Evolutionary conservation across 2,329 filamentous ascomycete genomes (phyloP).

Genomic region (Macrophomina phaseolina): DNA sequence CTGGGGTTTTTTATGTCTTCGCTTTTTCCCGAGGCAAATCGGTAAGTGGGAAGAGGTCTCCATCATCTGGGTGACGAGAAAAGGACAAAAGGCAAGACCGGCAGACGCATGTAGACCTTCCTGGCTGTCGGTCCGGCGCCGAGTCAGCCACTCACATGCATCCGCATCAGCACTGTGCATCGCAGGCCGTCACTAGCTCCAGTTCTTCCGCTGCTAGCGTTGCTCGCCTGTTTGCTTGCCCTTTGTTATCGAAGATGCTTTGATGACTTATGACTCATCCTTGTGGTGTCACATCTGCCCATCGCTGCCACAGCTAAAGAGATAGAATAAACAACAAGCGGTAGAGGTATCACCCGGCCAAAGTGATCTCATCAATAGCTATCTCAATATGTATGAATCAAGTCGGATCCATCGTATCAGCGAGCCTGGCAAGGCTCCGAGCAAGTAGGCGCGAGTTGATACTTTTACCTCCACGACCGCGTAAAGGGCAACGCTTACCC

Average conservation of each 20-base stretch:
- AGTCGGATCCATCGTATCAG: no score
- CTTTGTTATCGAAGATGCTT: not conserved
- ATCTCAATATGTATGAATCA: no score
- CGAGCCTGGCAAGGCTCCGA: no score
- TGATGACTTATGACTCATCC: not conserved
- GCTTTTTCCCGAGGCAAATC: slow-evolving; percentile 6
- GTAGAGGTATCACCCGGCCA: no score
- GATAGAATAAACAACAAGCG: no score
- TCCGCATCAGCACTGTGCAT: not conserved
- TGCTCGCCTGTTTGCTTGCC: slow-evolving; percentile 1
- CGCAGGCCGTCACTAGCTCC: not conserved
- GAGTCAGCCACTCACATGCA: slow-evolving; percentile 19
- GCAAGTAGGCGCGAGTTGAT: no score
- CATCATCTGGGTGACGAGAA: not conserved
- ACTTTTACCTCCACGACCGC: no score
- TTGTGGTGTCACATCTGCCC: not conserved
- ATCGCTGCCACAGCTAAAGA: not conserved
- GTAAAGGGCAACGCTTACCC: no score
- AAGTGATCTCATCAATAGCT: no score
- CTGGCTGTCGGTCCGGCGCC: slow-evolving; percentile 16
- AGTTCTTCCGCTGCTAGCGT: not conserved
- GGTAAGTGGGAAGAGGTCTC: not conserved
- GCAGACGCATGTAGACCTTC: slow-evolving; percentile 2
- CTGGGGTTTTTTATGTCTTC: not conserved
- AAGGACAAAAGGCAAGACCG: not conserved